These are phyloP conservation scores for Camellia sinensis DNA, from an alignment of 148 eudicot genomes.

Conservation along the genomic window DNA sequence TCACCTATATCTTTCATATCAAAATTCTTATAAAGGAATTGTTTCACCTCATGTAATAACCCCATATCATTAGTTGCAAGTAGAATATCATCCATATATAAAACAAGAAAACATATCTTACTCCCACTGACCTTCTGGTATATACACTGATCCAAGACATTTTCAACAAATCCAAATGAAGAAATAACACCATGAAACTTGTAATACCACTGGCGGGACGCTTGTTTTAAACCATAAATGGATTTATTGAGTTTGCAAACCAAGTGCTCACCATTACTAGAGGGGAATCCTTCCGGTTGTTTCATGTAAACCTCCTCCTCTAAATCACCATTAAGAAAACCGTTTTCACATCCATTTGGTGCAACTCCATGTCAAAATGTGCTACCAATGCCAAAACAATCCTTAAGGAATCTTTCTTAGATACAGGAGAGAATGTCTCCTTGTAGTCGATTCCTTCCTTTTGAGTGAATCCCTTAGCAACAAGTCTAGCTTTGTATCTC, in stretches of 20 bases:
- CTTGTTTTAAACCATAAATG: background rate
- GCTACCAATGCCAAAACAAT: background rate
- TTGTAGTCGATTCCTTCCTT: too few species aligned
- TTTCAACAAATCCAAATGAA: background rate
- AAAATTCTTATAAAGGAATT: too few species aligned
- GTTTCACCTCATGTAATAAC: background rate
- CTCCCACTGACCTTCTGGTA: background rate
- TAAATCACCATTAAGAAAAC: background rate
- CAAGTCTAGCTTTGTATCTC: background rate
- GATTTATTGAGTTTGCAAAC: background rate
- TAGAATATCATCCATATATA: background rate
- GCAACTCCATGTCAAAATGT: constrained; percentile 11
- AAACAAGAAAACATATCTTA: background rate
- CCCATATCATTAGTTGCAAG: background rate
- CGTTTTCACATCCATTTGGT: constrained; percentile 3
- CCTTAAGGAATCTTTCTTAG: background rate
- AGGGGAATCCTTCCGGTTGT: background rate
- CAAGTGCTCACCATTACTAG: background rate
- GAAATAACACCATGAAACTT: background rate
- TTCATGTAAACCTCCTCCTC: background rate
- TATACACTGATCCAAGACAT: background rate
- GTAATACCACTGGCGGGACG: background rate
- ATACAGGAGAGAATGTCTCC: too few species aligned
- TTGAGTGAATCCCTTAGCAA: too few species aligned
- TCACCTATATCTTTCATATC: background rate